phyloP scores from a whole-genome alignment of 345 rosid genomes.

The Ricinus communis region DNA sequence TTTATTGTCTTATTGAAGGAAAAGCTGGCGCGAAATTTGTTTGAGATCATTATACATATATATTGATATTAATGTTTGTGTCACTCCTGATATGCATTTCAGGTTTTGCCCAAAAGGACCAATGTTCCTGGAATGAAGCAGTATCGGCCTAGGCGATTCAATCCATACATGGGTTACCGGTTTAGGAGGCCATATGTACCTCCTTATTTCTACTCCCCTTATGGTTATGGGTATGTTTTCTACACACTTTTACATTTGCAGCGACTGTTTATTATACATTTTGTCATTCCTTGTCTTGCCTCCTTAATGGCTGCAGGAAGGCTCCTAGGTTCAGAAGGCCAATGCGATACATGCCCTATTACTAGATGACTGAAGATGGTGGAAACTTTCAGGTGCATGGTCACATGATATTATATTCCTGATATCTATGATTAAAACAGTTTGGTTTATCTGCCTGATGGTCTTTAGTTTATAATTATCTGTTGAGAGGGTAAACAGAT shows the following conservation, averaged over 20 bases:
- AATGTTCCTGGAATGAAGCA: slow-evolving; percentile 97
- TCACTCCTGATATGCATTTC: neutral
- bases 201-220: slow-evolving; percentile 81
- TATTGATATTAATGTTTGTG: neutral
- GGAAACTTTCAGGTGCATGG: neutral
- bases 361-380: slow-evolving; percentile 36
- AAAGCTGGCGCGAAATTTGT: neutral
- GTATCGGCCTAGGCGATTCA: slow-evolving; percentile 67
- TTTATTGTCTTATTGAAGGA: neutral
- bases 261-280: neutral
- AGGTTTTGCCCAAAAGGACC: slow-evolving; percentile 87
- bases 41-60: neutral
- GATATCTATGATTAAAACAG: too few species aligned
- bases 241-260: neutral
- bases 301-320: slow-evolving; percentile 56
- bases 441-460: too few species aligned
- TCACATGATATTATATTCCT: too few species aligned
- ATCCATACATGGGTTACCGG: slow-evolving; percentile 67
- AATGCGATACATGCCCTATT: slow-evolving; percentile 89
- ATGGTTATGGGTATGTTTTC: slow-evolving; percentile 78
- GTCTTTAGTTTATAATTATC: neutral
- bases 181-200: slow-evolving; percentile 70
- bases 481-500: neutral
- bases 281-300: neutral
- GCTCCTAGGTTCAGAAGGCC: slow-evolving; percentile 85